Percentiles rank a stretch among this genome's conserved stretches.
These are phyloP conservation scores for Fagopyrum esculentum DNA, from an alignment of 148 eudicot species.

Conservation along the genomic window DNA sequence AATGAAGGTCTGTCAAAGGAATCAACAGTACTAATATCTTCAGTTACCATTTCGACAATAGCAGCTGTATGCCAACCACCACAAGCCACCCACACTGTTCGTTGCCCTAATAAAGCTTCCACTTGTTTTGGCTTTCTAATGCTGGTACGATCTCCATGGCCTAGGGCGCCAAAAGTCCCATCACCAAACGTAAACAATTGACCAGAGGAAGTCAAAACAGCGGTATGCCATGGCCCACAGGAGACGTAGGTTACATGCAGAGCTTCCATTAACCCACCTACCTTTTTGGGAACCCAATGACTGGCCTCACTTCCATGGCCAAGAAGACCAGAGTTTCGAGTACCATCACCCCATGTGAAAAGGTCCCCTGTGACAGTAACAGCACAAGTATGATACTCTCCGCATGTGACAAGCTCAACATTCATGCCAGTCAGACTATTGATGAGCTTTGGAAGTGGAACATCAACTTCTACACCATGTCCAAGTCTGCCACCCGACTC, in stretches of 20 bases:
- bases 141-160: slow-evolving; percentile 71
- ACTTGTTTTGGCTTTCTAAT: slow-evolving; percentile 60
- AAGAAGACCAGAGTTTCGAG: slow-evolving; percentile 53
- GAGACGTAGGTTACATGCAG: slow-evolving; percentile 49
- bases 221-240: slow-evolving; percentile 99
- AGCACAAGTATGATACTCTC: slow-evolving; percentile 88
- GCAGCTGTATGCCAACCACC: slow-evolving; percentile 98
- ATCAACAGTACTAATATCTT: slow-evolving; percentile 21
- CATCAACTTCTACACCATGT: slow-evolving; percentile 73
- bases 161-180: slow-evolving; percentile 89
- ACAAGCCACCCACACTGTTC: slow-evolving; percentile 59
- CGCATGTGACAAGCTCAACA: slow-evolving; percentile 69
- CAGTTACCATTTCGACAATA: slow-evolving; percentile 41
- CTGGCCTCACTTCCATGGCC: slow-evolving; percentile 65
- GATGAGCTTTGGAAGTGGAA: slow-evolving; percentile 64
- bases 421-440: slow-evolving; percentile 45
- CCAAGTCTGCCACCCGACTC: slow-evolving; percentile 92
- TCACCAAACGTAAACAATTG: slow-evolving; percentile 88
- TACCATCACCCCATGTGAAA: slow-evolving; percentile 89
- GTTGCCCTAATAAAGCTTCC: slow-evolving; percentile 49
- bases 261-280: slow-evolving; percentile 60
- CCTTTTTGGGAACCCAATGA: slow-evolving; percentile 75
- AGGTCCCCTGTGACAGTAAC: slow-evolving; percentile 71
- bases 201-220: slow-evolving; percentile 56
- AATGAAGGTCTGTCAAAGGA: slow-evolving; percentile 26